These are phyloP conservation scores for Oryza brachyantha DNA, from an alignment of 176 grass and related monocot genomes.

Conservation along the genomic window DNA sequence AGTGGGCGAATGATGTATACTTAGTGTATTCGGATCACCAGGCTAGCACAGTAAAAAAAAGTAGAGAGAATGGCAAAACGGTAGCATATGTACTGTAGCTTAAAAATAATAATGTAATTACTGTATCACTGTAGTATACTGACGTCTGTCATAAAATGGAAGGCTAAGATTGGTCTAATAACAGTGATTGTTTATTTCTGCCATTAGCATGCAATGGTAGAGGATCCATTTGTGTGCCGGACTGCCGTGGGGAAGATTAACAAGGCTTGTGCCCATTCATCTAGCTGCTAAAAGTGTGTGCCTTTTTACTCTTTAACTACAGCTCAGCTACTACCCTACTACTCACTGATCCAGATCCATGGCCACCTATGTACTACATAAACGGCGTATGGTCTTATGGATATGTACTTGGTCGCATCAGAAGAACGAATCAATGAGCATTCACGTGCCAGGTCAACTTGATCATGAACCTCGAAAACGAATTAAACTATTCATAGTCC, in stretches of 20 bases:
- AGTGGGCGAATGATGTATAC: not conserved
- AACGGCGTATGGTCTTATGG: not conserved
- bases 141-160: no score
- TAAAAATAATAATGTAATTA: no score
- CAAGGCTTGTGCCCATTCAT: conserved; percentile 12
- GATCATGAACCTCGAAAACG: not conserved
- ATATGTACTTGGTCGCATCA: not conserved
- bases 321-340: not conserved
- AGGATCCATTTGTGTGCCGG: no score
- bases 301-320: not conserved
- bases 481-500: not conserved
- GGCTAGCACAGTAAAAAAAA: no score
- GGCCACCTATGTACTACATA: not conserved
- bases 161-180: no score
- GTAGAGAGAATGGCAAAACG: no score
- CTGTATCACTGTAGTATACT: no score
- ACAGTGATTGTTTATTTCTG: no score
- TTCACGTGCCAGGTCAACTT: not conserved
- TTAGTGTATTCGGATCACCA: no score
- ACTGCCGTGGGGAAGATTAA: not conserved
- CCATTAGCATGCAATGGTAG: no score
- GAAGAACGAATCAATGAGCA: not conserved
- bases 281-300: not conserved
- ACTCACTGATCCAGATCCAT: not conserved
- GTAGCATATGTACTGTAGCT: no score